Base-by-base conservation (phyloP, 2,329 filamentous ascomycete species). In the Trichoderma sp. region DNA sequence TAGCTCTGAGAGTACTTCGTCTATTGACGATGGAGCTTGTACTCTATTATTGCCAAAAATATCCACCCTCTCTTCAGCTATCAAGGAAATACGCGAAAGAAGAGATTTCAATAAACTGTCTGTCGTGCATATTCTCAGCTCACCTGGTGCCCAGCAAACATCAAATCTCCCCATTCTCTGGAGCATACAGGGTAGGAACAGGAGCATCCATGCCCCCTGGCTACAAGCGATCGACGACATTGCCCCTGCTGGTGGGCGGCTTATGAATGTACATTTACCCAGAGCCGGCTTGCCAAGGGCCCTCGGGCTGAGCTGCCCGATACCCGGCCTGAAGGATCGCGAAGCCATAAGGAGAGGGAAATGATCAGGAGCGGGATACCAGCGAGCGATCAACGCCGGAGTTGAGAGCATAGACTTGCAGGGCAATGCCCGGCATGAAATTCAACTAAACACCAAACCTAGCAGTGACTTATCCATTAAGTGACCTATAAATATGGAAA, bases 181-280 rank as follows among this genome's bases (percentile, higher is more conserved):
- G 26, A 54, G 39, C 5, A 39, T 58, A 28, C 63, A 56, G 63
- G 54, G 54, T 66, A 64, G 39, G 39, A 10, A 34, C 21, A 52
- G 32, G 21, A 63, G 59, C 16, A 55, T 34, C 54, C 28, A 56
- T n/a, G 16, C 28, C 26, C 26, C 28, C 26, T 16, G 54, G 54
- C 34, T 26, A 58, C 58, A 66, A 28, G 54, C 58, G 63, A 66
- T 66, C 63, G 63, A 66, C 63, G 63, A 66, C 37, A 43, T 34
- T 66, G 54, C 63, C 63, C 63, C 54, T 58, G 63, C 39, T 34
- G 63, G 39, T 26, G n/a, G 63, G 63, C 54, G 37, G 63, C 63
- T 66, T 39, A 37, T 37, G 59, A 67, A 60, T 34, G 34, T 60
- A 18, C 58, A 21, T 21, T 55, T 24, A 32, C 59, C 32, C 18